phyloP scores from a whole-genome alignment of 2,329 filamentous ascomycete species.

The Monosporascus ibericus region DNA sequence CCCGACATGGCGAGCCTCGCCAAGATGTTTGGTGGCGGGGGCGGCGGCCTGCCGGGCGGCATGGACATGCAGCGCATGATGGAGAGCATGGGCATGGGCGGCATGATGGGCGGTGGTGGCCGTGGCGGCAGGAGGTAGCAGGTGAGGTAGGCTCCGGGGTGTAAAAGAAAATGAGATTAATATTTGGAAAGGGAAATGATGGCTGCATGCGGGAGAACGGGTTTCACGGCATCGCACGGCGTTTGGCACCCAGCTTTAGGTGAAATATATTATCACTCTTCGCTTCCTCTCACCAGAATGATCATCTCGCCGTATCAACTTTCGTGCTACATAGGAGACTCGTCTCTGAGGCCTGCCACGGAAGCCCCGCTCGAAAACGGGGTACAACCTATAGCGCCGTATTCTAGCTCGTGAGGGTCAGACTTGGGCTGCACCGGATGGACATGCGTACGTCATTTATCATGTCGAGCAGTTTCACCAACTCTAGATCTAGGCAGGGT shows the following conservation, averaged over 20 bases:
- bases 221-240: constrained; percentile 18
- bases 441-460: no score
- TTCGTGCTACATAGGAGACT: no score
- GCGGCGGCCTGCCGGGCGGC: constrained; percentile 64
- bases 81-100: constrained; percentile 62
- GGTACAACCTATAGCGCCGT: no score
- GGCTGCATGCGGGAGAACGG: not conserved
- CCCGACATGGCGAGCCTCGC: constrained; percentile 81
- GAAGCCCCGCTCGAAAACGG: no score
- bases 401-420: no score
- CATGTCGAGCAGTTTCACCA: no score
- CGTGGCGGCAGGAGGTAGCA: constrained; percentile 24
- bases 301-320: no score
- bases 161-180: not conserved
- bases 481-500: no score
- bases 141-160: not conserved
- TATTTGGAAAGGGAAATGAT: not conserved
- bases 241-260: constrained; percentile 8
- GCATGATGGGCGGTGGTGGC: constrained; percentile 39
- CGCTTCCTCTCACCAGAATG: no score
- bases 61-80: constrained; percentile 78
- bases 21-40: constrained; percentile 80
- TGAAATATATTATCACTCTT: not conserved
- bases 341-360: no score
- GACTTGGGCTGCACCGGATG: no score